These are phyloP conservation scores for Sphagnum contortum DNA, from an alignment of 225 moss, liverwort and hornwort species.

Conservation along the genomic window DNA sequence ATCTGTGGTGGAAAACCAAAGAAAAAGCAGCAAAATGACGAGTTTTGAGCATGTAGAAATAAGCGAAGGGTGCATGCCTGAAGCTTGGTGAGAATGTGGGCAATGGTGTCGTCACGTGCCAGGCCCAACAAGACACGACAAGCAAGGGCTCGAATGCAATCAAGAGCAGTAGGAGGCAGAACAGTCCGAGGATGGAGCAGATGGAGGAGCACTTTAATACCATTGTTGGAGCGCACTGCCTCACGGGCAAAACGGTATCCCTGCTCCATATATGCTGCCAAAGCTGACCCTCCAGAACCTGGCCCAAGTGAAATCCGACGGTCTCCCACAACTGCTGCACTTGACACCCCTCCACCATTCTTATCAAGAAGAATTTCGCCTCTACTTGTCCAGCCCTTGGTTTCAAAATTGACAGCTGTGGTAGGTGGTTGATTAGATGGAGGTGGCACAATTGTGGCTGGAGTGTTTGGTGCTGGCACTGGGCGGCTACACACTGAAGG, in stretches of 20 bases:
- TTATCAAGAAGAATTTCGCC: constrained; percentile 47
- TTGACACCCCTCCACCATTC: constrained; percentile 60
- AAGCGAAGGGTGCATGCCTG: constrained; percentile 30
- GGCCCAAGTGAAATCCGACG: constrained; percentile 92
- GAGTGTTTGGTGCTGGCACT: constrained; percentile 39
- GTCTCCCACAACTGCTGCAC: constrained; percentile 83
- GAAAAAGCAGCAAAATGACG: neutral
- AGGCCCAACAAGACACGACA: constrained; percentile 87
- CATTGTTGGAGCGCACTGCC: constrained; percentile 90
- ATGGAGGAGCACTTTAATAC: constrained; percentile 93
- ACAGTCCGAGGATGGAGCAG: constrained; percentile 77
- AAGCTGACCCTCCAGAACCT: constrained; percentile 93
- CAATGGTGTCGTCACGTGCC: constrained; percentile 93
- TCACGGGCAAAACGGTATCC: constrained; percentile 96
- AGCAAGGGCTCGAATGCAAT: constrained; percentile 93
- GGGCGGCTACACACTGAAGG: constrained; percentile 95
- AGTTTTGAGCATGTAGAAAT: too few species aligned
- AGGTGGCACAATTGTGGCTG: constrained; percentile 32
- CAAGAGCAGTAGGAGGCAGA: constrained; percentile 77
- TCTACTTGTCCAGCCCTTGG: constrained; percentile 65
- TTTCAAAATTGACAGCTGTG: constrained; percentile 47
- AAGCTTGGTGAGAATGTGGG: constrained; percentile 96
- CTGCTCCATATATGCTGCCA: constrained; percentile 98
- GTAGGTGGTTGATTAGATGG: constrained; percentile 43
- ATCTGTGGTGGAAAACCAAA: neutral